These are phyloP conservation scores for Silybum marianum DNA, from an alignment of 129 eudicot species.

Conservation along the genomic window DNA sequence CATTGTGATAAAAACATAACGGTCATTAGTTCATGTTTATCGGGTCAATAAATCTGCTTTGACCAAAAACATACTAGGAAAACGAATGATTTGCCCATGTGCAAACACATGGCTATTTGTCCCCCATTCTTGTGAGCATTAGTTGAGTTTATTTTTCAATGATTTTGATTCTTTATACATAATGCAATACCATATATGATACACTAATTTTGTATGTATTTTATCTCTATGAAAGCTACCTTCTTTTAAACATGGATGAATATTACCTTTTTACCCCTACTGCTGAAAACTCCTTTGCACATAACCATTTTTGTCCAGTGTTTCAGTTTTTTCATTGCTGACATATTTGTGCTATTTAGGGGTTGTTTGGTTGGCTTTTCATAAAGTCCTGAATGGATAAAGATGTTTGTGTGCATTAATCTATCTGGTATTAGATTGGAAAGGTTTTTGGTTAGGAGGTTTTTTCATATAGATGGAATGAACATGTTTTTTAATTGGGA, in stretches of 20 bases:
- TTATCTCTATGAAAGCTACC: not conserved
- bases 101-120: constrained; percentile 24
- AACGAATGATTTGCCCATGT: constrained; percentile 23
- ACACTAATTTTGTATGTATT: not conserved
- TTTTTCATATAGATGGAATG: too few relatives aligned
- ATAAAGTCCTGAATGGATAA: too few relatives aligned
- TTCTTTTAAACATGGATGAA: not conserved
- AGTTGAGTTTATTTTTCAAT: not conserved
- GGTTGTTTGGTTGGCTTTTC: too few relatives aligned
- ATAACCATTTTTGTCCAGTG: not conserved
- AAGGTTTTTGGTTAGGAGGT: too few relatives aligned
- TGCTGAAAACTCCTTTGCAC: not conserved
- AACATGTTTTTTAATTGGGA: too few relatives aligned
- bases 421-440: too few relatives aligned
- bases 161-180: not conserved
- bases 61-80: constrained; percentile 16
- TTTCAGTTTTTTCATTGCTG: too few relatives aligned
- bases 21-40: constrained; percentile 12
- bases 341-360: not conserved
- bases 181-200: not conserved
- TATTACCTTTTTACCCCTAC: not conserved
- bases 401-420: too few relatives aligned
- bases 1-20: not conserved
- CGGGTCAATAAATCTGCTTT: constrained; percentile 2
- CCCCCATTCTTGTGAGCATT: constrained; percentile 21